phyloP scores from a whole-genome alignment of 352 stramenopile species.

The Phytophthora podocarpi region DNA sequence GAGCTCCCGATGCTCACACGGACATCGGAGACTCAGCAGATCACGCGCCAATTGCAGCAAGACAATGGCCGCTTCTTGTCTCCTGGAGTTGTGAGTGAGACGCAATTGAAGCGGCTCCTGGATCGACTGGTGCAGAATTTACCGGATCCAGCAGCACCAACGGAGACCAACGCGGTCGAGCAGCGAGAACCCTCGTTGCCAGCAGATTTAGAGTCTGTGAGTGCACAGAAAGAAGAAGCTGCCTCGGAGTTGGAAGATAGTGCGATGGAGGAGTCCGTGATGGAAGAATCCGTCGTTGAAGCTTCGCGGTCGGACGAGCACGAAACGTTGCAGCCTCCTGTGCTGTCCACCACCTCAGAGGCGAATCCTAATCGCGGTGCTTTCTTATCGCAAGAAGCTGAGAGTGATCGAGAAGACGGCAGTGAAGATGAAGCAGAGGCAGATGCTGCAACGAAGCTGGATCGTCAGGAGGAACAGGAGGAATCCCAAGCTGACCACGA shows the following conservation, averaged over 20 bases:
- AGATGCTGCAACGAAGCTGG: neutral
- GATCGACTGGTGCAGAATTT: constrained; percentile 67
- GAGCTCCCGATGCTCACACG: constrained; percentile 70
- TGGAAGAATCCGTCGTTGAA: constrained; percentile 41
- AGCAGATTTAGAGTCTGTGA: neutral
- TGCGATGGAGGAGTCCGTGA: constrained; percentile 42
- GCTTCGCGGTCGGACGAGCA: constrained; percentile 39
- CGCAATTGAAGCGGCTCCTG: constrained; percentile 66
- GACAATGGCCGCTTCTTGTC: constrained; percentile 69
- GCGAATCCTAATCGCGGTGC: constrained; percentile 18
- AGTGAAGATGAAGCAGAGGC: neutral
- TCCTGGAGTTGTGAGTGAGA: constrained; percentile 64
- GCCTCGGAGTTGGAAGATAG: constrained; percentile 45
- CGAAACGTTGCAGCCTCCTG: neutral
- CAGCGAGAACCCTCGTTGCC: neutral
- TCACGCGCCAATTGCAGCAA: constrained; percentile 64
- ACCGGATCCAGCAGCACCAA: constrained; percentile 18
- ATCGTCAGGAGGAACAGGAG: neutral
- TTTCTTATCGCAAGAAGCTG: constrained; percentile 25
- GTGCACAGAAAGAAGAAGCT: constrained; percentile 19
- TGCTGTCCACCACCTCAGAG: constrained; percentile 4
- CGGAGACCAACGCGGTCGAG: neutral
- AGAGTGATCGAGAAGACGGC: constrained; percentile 14
- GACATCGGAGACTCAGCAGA: constrained; percentile 45
- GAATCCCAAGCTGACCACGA: constrained; percentile 1